Evolutionary conservation across 371 early-diverging fungal genomes (phyloP).

Genomic region (Mucor sp.): DNA sequence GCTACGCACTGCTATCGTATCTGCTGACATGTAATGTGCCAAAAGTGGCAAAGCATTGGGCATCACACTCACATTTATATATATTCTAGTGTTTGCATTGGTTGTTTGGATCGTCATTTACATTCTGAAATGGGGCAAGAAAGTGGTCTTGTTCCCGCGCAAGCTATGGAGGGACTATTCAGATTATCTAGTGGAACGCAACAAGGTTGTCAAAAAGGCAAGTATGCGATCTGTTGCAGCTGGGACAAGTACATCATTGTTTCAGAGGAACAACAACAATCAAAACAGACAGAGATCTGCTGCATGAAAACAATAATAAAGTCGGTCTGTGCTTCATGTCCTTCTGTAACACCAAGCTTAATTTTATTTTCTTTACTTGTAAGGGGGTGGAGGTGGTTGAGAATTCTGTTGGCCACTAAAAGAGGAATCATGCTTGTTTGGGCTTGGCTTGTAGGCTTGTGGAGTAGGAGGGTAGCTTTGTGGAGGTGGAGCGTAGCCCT

Average conservation of each 20-base stretch:
- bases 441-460: not conserved
- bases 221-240: conserved; percentile 9
- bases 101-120: conserved; percentile 51
- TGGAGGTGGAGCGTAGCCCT: not conserved
- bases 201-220: conserved; percentile 20
- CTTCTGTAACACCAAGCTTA: not conserved
- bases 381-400: not conserved
- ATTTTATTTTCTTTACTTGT: not conserved
- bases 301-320: not conserved
- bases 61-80: not conserved
- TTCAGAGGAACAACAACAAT: not conserved
- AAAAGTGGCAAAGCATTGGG: not conserved
- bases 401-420: not conserved
- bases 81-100: conserved; percentile 36
- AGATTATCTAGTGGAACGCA: conserved; percentile 42
- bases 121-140: conserved; percentile 37
- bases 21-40: conserved; percentile 35
- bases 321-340: conserved; percentile 5
- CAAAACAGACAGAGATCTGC: conserved; percentile 1
- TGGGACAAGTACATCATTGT: not conserved
- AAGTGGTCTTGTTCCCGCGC: conserved; percentile 36
- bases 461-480: not conserved
- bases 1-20: conserved; percentile 49
- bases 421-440: not conserved
- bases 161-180: conserved; percentile 40